Conservation (phyloP, 2,329 filamentous ascomycete genomes). For the Metarhizium brunneum region DNA sequence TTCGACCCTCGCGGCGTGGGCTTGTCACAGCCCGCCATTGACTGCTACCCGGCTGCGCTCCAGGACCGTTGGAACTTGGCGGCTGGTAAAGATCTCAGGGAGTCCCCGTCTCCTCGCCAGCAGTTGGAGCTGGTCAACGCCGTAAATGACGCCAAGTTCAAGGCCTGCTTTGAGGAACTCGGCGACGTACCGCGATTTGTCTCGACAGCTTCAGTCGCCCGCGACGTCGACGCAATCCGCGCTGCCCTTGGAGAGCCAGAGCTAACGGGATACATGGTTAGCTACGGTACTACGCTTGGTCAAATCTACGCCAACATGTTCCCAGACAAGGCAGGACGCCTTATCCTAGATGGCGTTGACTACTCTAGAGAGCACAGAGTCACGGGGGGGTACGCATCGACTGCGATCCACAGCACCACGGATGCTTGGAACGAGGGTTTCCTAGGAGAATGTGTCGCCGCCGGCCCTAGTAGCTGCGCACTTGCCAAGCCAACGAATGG, state of each 20-base stretch:
- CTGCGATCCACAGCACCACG: too few relatives aligned
- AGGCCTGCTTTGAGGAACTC: conserved; percentile 29
- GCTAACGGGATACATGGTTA: conserved; percentile 32
- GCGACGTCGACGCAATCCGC: conserved; percentile 37
- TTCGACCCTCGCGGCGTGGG: not conserved
- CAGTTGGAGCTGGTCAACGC: not conserved
- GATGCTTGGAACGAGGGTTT: too few relatives aligned
- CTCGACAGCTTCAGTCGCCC: conserved; percentile 32
- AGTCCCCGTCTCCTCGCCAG: too few relatives aligned
- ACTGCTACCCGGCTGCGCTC: not conserved
- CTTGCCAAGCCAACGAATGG: too few relatives aligned
- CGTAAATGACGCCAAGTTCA: not conserved
- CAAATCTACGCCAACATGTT: conserved; percentile 41
- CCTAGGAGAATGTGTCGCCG: too few relatives aligned
- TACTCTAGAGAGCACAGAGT: conserved; percentile 33
- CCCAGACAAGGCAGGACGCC: conserved; percentile 32
- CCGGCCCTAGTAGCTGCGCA: too few relatives aligned
- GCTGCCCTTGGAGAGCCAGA: conserved; percentile 32
- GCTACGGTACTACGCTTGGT: conserved; percentile 27
- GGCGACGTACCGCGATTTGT: conserved; percentile 36
- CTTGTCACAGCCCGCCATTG: not conserved
- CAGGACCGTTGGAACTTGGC: too few relatives aligned
- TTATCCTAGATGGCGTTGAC: conserved; percentile 38
- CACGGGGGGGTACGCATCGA: conserved; percentile 15
- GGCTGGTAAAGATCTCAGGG: too few relatives aligned